phyloP scores from a whole-genome alignment of 352 stramenopile genomes.

The Globisporangium megalacanthum region DNA sequence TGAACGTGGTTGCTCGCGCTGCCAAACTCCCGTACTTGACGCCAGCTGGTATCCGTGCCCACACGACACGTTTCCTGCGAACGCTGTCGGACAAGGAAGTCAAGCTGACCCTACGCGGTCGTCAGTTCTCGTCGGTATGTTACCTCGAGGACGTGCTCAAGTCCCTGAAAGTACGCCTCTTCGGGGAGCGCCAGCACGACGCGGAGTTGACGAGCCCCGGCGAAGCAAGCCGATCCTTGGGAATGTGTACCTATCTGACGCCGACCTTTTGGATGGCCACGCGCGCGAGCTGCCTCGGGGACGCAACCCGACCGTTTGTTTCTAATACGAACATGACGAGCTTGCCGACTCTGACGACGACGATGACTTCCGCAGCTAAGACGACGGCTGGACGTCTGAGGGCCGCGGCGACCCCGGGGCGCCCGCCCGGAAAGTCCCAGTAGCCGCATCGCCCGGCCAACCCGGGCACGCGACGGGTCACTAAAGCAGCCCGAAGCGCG shows the following conservation, averaged over 20 bases:
- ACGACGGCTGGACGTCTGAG: no score
- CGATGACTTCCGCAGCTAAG: no score
- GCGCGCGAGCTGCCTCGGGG: not conserved
- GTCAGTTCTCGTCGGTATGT: not conserved
- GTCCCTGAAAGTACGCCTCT: not conserved
- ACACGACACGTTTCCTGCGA: not conserved
- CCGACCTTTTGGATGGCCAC: no score
- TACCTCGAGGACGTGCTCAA: not conserved
- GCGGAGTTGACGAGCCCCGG: not conserved
- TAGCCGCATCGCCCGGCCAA: no score
- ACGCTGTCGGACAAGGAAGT: not conserved
- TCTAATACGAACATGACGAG: no score
- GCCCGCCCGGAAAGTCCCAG: no score
- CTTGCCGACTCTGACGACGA: no score
- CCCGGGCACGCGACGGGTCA: no score
- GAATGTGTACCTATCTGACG: no score
- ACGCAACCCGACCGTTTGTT: no score
- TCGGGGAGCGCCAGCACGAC: not conserved
- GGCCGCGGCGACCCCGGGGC: no score
- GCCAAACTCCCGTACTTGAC: not conserved
- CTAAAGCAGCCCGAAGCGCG: not conserved
- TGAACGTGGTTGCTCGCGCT: not conserved
- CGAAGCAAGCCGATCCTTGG: no score
- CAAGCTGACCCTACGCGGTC: not conserved
- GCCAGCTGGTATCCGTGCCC: not conserved